Percentiles rank a stretch among this genome's conserved stretches.
Evolutionary conservation across 176 grass and related monocot species (phyloP).

Genomic region (Saccharum spontaneum): DNA sequence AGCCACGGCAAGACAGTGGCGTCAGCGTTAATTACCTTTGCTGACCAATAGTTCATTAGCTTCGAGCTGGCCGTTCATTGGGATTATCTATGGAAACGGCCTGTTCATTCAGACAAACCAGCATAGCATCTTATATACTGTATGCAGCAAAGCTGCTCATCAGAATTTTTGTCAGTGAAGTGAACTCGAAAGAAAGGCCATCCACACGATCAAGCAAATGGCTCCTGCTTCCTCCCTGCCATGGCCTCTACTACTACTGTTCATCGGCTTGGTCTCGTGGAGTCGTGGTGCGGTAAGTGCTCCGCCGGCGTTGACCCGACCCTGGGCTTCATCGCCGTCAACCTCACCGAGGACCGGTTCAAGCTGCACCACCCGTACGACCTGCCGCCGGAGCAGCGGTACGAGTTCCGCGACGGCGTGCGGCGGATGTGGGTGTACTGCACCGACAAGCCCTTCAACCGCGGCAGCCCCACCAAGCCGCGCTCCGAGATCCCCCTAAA

Average conservation of each 20-base stretch:
- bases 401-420: conserved; percentile 37
- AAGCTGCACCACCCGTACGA: conserved; percentile 43
- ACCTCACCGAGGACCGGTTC: conserved; percentile 38
- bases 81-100: neutral
- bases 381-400: conserved; percentile 33
- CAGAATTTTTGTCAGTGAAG: neutral
- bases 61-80: neutral
- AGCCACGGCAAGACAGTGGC: neutral
- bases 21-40: neutral
- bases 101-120: neutral
- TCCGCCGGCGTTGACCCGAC: conserved; percentile 25
- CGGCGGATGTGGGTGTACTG: conserved; percentile 51
- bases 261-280: no score
- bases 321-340: conserved; percentile 37
- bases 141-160: neutral
- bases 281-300: neutral
- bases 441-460: conserved; percentile 37
- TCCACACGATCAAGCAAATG: neutral
- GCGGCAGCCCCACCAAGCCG: conserved; percentile 30
- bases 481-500: conserved; percentile 44
- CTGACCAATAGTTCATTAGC: neutral
- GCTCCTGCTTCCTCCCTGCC: neutral
- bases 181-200: neutral
- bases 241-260: neutral
- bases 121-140: neutral